Base-by-base conservation (phyloP, 129 eudicot genomes). In the Centaurea solstitialis region DNA sequence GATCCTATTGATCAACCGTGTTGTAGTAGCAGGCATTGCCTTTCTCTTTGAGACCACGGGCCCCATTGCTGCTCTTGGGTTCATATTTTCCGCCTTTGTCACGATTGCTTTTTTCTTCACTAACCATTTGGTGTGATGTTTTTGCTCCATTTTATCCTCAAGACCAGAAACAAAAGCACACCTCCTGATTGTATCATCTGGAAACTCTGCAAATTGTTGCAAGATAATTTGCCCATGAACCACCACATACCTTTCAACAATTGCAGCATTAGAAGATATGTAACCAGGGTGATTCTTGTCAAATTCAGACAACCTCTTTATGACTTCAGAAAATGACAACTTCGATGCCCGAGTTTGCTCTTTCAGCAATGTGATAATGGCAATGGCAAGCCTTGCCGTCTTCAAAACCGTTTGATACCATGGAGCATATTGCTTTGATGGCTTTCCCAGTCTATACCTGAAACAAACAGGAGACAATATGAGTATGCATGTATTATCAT, bases 381-480 rank as follows among this genome's bases (percentile, higher is more conserved):
- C 81, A 18, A 91, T 86, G 40, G 93, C 99, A 75, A 93, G 90
- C 86, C 88, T 85, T 30, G 98, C 98, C 24, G 98, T 96, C 84
- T 93, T 96, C n/a, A 93, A 81, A 81, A 96, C 96, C 74, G 91
- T 90, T 68, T 89, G 93, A 79, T 96, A 96, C 99, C 99, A 96
- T 2, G 98, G 89, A 28, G 91, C 92, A 80, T 96, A 96, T 53
- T 93, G 98, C 80, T 96, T 96, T 77, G 98, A 88, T 0, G 99
- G 99, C 85, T 90, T 93, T 66, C 99, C 99, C 71, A 96, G 91
- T 80, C 98, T 89, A 83, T 96, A 96, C 99, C 99, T 96, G 89
- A 77, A 90, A 78, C 70, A 83, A 67, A 79, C 17, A 53, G 43
- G 72, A 67, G 1, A 77, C 15, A 30, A 9, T 12, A 30, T 68